Conservation (phyloP, 169 alveolate species). For the Plasmodium reichenowi region DNA sequence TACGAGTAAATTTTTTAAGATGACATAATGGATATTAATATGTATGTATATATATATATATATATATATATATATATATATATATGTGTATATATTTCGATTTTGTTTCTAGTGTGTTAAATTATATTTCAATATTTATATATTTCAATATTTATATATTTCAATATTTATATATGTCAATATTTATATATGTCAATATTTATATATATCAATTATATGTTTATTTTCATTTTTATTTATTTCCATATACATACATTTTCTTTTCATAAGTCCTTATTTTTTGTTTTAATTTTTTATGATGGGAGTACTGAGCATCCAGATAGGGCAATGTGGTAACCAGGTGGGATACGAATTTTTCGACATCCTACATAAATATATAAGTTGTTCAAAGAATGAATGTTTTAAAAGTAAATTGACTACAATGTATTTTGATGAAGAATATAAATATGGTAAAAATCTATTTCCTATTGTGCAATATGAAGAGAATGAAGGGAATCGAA, state of each 20-base stretch:
- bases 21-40: no score
- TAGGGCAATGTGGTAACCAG: slow-evolving; percentile 76
- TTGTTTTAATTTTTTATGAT: slow-evolving; percentile 3
- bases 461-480: slow-evolving; percentile 62
- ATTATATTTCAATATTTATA: no score
- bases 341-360: slow-evolving; percentile 41
- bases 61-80: no score
- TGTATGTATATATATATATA: no score
- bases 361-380: slow-evolving; percentile 24
- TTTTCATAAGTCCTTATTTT: no score
- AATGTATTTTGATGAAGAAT: slow-evolving; percentile 74
- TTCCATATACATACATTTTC: background rate
- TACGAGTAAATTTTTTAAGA: no score
- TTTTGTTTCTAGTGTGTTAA: no score
- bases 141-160: background rate
- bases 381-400: slow-evolving; percentile 23
- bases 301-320: slow-evolving; percentile 52
- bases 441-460: slow-evolving; percentile 26
- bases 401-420: slow-evolving; percentile 24
- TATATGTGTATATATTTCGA: no score
- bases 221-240: no score
- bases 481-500: slow-evolving; percentile 2
- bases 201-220: background rate
- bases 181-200: background rate
- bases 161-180: background rate